These are phyloP conservation scores for Colletotrichum tropicale DNA, from an alignment of 2,329 filamentous ascomycete species.

Conservation along the genomic window DNA sequence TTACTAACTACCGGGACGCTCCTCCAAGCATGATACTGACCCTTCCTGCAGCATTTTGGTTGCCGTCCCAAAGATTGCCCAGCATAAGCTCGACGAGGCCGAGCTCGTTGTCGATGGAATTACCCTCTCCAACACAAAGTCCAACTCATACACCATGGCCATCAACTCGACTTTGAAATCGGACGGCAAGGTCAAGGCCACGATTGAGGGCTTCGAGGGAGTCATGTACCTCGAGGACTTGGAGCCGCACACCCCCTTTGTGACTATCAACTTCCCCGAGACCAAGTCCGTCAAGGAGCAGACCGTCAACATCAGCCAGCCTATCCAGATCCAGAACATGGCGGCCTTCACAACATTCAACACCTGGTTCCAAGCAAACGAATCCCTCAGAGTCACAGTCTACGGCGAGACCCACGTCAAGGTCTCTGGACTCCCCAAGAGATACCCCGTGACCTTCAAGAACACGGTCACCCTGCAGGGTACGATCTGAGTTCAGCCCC, in stretches of 20 bases:
- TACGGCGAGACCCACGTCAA: slow-evolving; percentile 56
- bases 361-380: slow-evolving; percentile 54
- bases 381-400: slow-evolving; percentile 55
- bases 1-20: background rate
- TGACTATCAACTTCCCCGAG: slow-evolving; percentile 54
- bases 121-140: slow-evolving; percentile 49
- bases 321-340: slow-evolving; percentile 49
- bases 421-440: slow-evolving; percentile 52
- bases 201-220: slow-evolving; percentile 54
- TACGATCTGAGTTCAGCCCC: slow-evolving; percentile 6
- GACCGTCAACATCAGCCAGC: slow-evolving; percentile 56
- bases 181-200: slow-evolving; percentile 56
- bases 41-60: slow-evolving; percentile 55
- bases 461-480: slow-evolving; percentile 57
- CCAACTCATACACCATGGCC: slow-evolving; percentile 51
- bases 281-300: slow-evolving; percentile 54
- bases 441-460: slow-evolving; percentile 58
- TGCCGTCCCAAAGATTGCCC: slow-evolving; percentile 60
- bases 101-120: slow-evolving; percentile 57
- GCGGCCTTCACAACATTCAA: slow-evolving; percentile 60
- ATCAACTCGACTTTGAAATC: slow-evolving; percentile 62
- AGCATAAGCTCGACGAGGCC: slow-evolving; percentile 59
- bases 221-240: slow-evolving; percentile 60
- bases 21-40: background rate
- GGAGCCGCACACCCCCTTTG: slow-evolving; percentile 51